A percentile compares a stretch with the other conserved stretches of the same genome.
These are phyloP conservation scores for Boletus coccyginus DNA, from an alignment of 768 basidiomycete species.

Conservation along the genomic window DNA sequence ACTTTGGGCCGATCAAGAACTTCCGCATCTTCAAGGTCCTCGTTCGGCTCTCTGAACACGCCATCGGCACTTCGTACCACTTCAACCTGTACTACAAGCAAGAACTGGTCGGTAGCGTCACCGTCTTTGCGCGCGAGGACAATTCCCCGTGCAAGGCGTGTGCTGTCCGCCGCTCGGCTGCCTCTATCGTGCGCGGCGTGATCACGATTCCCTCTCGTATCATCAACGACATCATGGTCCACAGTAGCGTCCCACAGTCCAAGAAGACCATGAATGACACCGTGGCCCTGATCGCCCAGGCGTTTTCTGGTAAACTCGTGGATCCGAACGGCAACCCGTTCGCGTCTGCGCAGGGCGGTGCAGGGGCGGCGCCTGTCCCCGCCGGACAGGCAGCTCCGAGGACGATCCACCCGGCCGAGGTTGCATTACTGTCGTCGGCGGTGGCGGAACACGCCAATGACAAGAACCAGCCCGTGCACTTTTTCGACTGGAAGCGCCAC, in stretches of 20 bases:
- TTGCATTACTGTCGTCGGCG: constrained; percentile 20
- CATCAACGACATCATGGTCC: constrained; percentile 21
- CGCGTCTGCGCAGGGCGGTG: constrained; percentile 19
- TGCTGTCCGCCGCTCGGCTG: constrained; percentile 13
- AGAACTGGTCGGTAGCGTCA: constrained; percentile 18
- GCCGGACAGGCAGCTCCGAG: background rate
- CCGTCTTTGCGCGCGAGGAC: constrained; percentile 26
- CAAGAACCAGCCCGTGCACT: constrained; percentile 13
- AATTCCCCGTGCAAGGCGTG: constrained; percentile 27
- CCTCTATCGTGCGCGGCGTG: constrained; percentile 22
- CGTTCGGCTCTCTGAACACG: constrained; percentile 25
- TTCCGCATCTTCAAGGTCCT: constrained; percentile 28
- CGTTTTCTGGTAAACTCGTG: constrained; percentile 16
- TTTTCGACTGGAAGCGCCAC: constrained; percentile 25
- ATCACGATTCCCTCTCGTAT: constrained; percentile 22
- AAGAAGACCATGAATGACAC: constrained; percentile 13
- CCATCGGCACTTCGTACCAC: constrained; percentile 22
- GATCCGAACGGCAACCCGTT: constrained; percentile 14
- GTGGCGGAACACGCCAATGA: constrained; percentile 20
- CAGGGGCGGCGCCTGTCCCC: background rate
- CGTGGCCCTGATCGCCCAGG: constrained; percentile 9
- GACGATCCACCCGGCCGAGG: constrained; percentile 19
- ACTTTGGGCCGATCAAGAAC: constrained; percentile 15
- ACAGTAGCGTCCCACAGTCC: background rate
- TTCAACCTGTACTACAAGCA: constrained; percentile 20